Base-by-base conservation (phyloP, 2,329 filamentous ascomycete genomes). In the Alternaria alternata region DNA sequence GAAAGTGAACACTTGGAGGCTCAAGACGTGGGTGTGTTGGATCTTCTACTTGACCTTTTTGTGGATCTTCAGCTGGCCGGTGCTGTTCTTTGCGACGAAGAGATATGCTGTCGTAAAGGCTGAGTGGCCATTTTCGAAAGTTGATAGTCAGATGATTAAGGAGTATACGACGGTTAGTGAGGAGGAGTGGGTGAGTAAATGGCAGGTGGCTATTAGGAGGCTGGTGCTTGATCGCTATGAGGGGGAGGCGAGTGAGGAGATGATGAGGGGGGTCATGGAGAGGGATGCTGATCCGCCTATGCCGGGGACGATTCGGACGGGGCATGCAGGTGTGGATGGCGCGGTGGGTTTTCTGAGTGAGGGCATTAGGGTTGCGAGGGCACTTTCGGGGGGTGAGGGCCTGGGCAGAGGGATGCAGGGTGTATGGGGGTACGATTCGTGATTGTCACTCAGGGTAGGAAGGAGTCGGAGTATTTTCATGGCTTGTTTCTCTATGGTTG, bases 11-110 rank as follows among this genome's bases (percentile, higher is more conserved):
- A 78, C 81, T 30, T 91, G 89, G 86, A 87, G 91, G 0, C 80
- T 88, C 46, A 88, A 83, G 1, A 75, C 73, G 7, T 92, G 88
- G 88, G 81, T 92, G 44, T 80, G 84, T 42, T 86, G 86, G 82
- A 44, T 91, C 9, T 91, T 89, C 79, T 88, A 86, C 72, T 74
- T 91, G 6, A 88, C 88, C 0, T 87, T 92, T 61, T 76, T 91
- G 12, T 90, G 90, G 84, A 70, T 93, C 57, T 82, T 93, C 66
- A 81, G 86, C 3, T 93, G 91, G 91, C 91, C 91, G 0, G 85
- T 86, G 57, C 82, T 93, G 12, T 89, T 87, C 78, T 84, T 92
- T 72, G 78, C 84, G 18, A 93, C 91, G 1, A 87, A 86, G 72
- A 83, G 86, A 49, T 93, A 89, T 79, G 85, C 89, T 64, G 88